Evolutionary conservation across 805 yeast species (phyloP), one percentile per base, ranked within the genome.

Genomic region (Kuraishia molischiana): DNA sequence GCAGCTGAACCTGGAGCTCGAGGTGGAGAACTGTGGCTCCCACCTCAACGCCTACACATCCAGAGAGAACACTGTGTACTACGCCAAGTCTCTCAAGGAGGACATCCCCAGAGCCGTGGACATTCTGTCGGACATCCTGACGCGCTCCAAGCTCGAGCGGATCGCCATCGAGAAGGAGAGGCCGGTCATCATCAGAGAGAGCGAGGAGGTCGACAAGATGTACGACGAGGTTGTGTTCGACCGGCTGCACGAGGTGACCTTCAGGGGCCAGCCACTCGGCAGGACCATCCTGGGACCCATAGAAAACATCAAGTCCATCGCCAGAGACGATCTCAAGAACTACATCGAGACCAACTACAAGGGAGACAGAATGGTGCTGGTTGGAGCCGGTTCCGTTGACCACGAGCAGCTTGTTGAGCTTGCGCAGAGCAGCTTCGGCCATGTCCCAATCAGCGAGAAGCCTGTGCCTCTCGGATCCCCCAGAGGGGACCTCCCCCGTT

Each of bases 1-100:
- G 10, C 97, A 92, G 64, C 67, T 77, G 40, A 77, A 77, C 42
- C 68, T 92, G 40, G 99, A 92, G 60, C 66, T 89, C 34, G 97
- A 92, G 61, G 85, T 92, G 41, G 99, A 92, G 61, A 83, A 92
- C 64, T 74, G 89, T 51, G 99, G 99, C 3, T 86, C 96, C 19
- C 98, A 92, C 62, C 74, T 92, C 52, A 92, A 94, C 57, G 98
- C 98, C n/a, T 92, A 92, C 66, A 92, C 98, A 2, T 86, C 96
- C 17, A 76, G 99, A 53, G 99, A 92, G 56, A 89, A 87, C 61
- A 92, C 99, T 1, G 98, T 90, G 6, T 92, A 89, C 60, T 92
- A 87, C 60, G 95, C 97, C 35, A 87, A 86, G 60, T 75, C 97
- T 22, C 66, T 89, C 41, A 72, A 77, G 48, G 69, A 69, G 24